Base-by-base conservation (phyloP, 2,329 filamentous ascomycete genomes). In the Stachybotrys chlorohalonatus region DNA sequence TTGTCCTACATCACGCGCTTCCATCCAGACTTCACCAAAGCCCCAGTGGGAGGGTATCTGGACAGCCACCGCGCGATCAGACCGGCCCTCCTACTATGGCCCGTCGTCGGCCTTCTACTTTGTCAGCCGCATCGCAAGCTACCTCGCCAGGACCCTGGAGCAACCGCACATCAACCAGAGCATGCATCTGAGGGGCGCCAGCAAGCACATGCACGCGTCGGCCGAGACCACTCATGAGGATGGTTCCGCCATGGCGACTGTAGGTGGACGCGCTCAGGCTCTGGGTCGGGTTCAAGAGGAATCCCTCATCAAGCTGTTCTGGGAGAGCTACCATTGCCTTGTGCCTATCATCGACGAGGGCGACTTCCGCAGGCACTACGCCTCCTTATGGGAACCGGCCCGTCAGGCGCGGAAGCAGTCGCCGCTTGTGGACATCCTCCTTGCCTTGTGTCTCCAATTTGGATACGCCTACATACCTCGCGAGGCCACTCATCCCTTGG, bases 381-480 rank as follows among this genome's bases (percentile, higher is more conserved):
- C 68, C 7, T 73, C 71, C 0, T 63, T 78, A 7, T 76, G 73
- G 70, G 62, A 54, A 54, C 56, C 58, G 1, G 52, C 59, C 8
- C 55, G 60, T 11, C 54, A 56, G 8, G 54, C 56, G 7, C 68
- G 78, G 7, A 71, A 71, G 53, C 67, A 72, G 2, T 81, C 77
- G 3, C 71, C 78, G 1, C 66, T 81, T 0, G 74, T 78, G 1
- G 79, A 81, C 55, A 79, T 81, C 30, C 64, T 80, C 39, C 62
- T 81, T 15, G 78, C 78, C 0, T 54, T 81, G 9, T 77, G 74
- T 56, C 75, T 81, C 68, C 78, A 81, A 61, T 73, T 75, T 46
- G 71, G 72, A 49, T 64, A 64, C 7, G 55, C 62, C 9, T 59
- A 64, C 49, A 57, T 64, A 2, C 57, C 63, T 1, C 47, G 53